These are phyloP conservation scores for Paramecium bursaria DNA, from an alignment of 73 alveolate species.

Conservation along the genomic window DNA sequence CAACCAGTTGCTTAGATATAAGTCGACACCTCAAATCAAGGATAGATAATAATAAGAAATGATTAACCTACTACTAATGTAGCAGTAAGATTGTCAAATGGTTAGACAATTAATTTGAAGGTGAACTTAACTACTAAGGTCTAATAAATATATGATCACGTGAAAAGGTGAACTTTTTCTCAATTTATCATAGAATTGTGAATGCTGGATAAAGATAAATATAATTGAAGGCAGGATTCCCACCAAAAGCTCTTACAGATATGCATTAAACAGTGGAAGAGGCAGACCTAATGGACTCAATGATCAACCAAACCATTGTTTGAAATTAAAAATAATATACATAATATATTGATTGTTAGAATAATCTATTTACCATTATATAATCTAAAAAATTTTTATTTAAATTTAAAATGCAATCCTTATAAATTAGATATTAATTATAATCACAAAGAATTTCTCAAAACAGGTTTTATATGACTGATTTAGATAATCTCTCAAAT, in stretches of 20 bases:
- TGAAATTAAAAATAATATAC: too few species aligned
- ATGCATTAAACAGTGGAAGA: slow-evolving; percentile 75
- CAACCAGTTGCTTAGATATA: slow-evolving; percentile 67
- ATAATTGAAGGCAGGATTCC: slow-evolving; percentile 81
- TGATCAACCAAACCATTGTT: slow-evolving; percentile 77
- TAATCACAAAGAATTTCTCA: too few species aligned
- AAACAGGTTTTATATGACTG: slow-evolving; percentile 45
- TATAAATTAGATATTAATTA: too few species aligned
- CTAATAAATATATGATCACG: slow-evolving; percentile 75
- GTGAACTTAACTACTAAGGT: slow-evolving; percentile 74
- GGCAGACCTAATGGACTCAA: slow-evolving; percentile 79
- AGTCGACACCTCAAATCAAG: slow-evolving; percentile 75
- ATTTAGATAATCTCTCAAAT: slow-evolving; percentile 51
- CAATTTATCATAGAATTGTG: slow-evolving; percentile 27
- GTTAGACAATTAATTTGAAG: slow-evolving; percentile 74
- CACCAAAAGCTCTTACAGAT: slow-evolving; percentile 81
- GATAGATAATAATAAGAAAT: slow-evolving; percentile 74
- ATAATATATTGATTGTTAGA: too few species aligned
- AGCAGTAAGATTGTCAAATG: slow-evolving; percentile 80
- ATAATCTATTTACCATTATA: too few species aligned
- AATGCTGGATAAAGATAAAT: background rate
- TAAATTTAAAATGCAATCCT: too few species aligned
- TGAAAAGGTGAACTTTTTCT: slow-evolving; percentile 43
- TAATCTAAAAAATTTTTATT: too few species aligned
- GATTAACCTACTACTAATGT: slow-evolving; percentile 77